Percentiles rank a stretch among this genome's conserved stretches.
These are phyloP conservation scores for Acorus gramineus DNA, from an alignment of 106 monocot genomes.

Conservation along the genomic window DNA sequence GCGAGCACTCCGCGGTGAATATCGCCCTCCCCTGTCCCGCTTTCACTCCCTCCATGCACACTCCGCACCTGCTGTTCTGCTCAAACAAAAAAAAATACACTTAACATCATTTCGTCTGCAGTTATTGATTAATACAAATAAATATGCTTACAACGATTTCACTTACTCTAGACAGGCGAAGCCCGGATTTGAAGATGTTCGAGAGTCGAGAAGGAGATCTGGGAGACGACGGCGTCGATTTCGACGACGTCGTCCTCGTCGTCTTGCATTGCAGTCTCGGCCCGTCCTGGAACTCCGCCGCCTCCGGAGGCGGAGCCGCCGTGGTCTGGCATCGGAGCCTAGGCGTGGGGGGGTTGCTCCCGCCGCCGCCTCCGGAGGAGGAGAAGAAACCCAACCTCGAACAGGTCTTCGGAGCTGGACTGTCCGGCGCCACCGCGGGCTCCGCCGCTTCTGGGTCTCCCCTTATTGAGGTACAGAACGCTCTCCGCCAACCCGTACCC, in stretches of 20 bases:
- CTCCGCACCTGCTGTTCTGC: conserved; percentile 64
- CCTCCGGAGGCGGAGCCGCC: background rate
- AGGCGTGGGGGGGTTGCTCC: conserved; percentile 49
- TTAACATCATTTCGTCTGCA: background rate
- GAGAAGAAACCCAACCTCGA: conserved; percentile 24
- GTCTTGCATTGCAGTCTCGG: conserved; percentile 26
- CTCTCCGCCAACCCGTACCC: conserved; percentile 88
- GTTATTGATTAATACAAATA: no score
- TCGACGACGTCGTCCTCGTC: background rate
- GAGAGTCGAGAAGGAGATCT: conserved; percentile 71
- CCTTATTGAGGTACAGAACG: conserved; percentile 73
- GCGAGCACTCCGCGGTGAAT: conserved; percentile 94
- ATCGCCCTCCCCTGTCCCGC: conserved; percentile 35
- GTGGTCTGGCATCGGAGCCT: conserved; percentile 21
- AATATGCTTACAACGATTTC: no score
- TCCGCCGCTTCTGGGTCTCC: conserved; percentile 26
- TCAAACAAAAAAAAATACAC: background rate
- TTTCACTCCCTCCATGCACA: conserved; percentile 64
- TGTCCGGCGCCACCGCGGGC: background rate
- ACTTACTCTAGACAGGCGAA: conserved; percentile 57
- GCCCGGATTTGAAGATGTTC: conserved; percentile 46
- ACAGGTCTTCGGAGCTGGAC: conserved; percentile 22
- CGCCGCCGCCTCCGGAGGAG: conserved; percentile 1
- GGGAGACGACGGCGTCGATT: conserved; percentile 37
- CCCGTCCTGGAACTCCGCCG: background rate